Evolutionary conservation across 1,284 basidiomycete genomes (phyloP), one percentile per base, ranked within the genome.

Genomic region (Earliella scabrosa): DNA sequence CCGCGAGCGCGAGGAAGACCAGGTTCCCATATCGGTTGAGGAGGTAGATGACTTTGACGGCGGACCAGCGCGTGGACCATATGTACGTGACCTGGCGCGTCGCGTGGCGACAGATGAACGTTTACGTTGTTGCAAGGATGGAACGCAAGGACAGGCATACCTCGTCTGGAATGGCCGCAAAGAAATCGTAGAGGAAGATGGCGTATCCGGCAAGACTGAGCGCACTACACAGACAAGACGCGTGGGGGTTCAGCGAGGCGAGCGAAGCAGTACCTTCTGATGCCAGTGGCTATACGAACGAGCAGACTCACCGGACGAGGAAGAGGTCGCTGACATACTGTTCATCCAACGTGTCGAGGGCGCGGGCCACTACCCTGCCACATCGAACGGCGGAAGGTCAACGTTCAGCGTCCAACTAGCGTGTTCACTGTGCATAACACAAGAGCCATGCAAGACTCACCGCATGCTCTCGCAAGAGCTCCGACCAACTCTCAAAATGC

Each of bases 51-150:
- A 51, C 10, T 45, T 63, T 63, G 51, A 61, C 62, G 3, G 44
- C 45, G 21, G 62, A 63, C 57, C 56, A 55, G 29, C 59, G 62
- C n/a, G 62, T 57, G 1, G 59, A 58, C 62, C 62, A 63, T 27
- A 63, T 63, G 29, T 59, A 52, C 21, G 53, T 34, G 32, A 59
- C 45, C 62, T 63, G 31, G n/a, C n/a, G n/a, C n/a, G n/a, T n/a
- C n/a, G n/a, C n/a, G n/a, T n/a, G n/a, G n/a, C n/a, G n/a, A n/a
- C n/a, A n/a, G n/a, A n/a, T n/a, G n/a, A n/a, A n/a, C n/a, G n/a
- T n/a, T n/a, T n/a, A n/a, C n/a, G 16, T 14, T 16, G n/a, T 18
- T 5, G 26, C 23, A 9, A 26, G 21, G n/a, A 16, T 2, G 16
- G 26, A 6, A 6, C 9, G 5, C 2, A 45, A 20, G 9, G 13